phyloP scores from a whole-genome alignment of 1,284 basidiomycete genomes.

The Phylloboletellus chloephorus region DNA sequence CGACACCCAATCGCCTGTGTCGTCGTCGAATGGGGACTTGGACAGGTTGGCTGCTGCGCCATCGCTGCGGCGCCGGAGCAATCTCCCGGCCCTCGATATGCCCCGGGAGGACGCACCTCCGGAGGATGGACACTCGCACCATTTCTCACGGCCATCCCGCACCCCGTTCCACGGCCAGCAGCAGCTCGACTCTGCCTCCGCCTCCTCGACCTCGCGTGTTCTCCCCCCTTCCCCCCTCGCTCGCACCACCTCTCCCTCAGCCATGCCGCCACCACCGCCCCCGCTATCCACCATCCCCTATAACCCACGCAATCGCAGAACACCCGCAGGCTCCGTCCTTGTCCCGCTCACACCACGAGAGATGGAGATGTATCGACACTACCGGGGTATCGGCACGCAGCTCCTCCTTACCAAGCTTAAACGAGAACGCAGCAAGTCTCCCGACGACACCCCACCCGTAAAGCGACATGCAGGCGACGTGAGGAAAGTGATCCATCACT shows the following conservation, averaged over 20 bases:
- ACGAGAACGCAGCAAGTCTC: conserved; percentile 41
- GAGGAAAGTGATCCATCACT: conserved; percentile 66
- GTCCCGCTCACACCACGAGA: conserved; percentile 60
- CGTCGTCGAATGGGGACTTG: conserved; percentile 24
- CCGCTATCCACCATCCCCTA: conserved; percentile 47
- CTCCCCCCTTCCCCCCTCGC: conserved; percentile 25
- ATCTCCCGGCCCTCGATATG: conserved; percentile 33
- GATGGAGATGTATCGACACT: conserved; percentile 53
- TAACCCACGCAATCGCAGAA: conserved; percentile 55
- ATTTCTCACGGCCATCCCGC: conserved; percentile 31
- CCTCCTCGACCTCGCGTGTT: conserved; percentile 21
- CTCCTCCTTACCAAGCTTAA: conserved; percentile 55
- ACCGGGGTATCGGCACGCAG: conserved; percentile 52
- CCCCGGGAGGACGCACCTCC: conserved; percentile 20
- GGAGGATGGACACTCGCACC: conserved; percentile 22
- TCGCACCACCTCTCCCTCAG: conserved; percentile 26
- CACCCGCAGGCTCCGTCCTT: conserved; percentile 57
- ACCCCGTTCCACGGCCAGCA: conserved; percentile 26
- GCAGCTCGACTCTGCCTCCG: conserved; percentile 22
- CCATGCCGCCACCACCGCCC: conserved; percentile 28
- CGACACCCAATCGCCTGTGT: conserved; percentile 21
- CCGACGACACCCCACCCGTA: conserved; percentile 37
- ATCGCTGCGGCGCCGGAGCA: conserved; percentile 35
- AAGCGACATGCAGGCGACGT: conserved; percentile 61
- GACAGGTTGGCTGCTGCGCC: conserved; percentile 39